Evolutionary conservation across 306 rosid species (phyloP).

Genomic region (Dryas octopetala): DNA sequence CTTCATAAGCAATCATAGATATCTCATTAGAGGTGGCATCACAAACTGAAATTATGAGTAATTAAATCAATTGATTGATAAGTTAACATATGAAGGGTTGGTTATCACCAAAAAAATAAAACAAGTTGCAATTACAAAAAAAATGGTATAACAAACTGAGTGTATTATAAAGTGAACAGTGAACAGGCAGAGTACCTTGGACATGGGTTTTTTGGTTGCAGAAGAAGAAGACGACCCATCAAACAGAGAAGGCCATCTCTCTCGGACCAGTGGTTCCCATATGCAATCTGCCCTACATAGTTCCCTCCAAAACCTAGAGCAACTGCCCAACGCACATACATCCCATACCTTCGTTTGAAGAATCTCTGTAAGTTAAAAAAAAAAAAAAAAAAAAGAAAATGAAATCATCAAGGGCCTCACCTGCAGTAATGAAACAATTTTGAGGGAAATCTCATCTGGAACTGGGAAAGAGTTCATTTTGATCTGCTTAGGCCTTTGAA

Average conservation of each 20-base stretch:
- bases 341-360: constrained; percentile 51
- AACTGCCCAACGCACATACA: constrained; percentile 71
- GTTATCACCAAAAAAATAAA: background rate
- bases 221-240: constrained; percentile 38
- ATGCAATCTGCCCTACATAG: constrained; percentile 51
- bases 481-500: background rate
- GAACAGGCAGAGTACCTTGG: constrained; percentile 35
- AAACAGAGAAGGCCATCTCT: constrained; percentile 60
- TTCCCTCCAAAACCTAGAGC: constrained; percentile 65
- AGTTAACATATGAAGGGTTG: background rate
- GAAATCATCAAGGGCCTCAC: constrained; percentile 21
- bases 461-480: constrained; percentile 29
- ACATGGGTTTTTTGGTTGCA: constrained; percentile 27
- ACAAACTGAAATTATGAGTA: background rate
- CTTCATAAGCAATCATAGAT: background rate
- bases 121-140: background rate
- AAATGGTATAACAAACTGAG: background rate
- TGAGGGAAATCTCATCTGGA: constrained; percentile 60
- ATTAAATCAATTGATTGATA: background rate
- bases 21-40: background rate
- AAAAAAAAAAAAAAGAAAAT: background rate
- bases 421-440: constrained; percentile 67
- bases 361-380: background rate
- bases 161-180: background rate
- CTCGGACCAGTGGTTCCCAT: constrained; percentile 58